A percentile compares a stretch with the other conserved stretches of the same genome.
Conservation (phyloP, 768 basidiomycete species). For the Lentinus brumalis region DNA sequence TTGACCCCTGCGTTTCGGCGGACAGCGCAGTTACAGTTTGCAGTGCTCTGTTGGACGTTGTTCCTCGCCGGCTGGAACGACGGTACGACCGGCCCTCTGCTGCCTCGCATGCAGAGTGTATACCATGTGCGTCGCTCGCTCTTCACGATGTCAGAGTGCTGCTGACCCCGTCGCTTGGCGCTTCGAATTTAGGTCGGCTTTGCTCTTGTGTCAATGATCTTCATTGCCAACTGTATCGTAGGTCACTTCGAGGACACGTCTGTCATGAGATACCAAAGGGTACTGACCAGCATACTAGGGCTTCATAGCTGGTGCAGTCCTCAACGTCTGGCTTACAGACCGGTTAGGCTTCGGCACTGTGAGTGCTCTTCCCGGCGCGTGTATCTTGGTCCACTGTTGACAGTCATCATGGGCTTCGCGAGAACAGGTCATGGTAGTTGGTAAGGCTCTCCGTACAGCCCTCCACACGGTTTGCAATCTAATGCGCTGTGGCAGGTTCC, state of each 20-base stretch:
- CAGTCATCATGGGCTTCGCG: neutral
- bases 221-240: conserved; percentile 52
- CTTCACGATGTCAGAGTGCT: neutral
- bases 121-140: conserved; percentile 40
- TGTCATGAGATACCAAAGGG: no score
- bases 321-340: conserved; percentile 50
- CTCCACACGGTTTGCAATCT: neutral
- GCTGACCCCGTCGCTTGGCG: neutral
- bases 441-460: conserved; percentile 17
- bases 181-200: conserved; percentile 43
- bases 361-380: neutral
- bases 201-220: conserved; percentile 61
- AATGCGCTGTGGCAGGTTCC: conserved; percentile 41
- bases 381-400: neutral
- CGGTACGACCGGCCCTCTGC: conserved; percentile 69
- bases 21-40: conserved; percentile 47
- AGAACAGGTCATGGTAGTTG: conserved; percentile 41
- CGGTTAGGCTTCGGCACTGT: conserved; percentile 52
- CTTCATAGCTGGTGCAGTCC: conserved; percentile 46
- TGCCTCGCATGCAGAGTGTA: conserved; percentile 68
- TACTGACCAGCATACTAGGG: conserved; percentile 38
- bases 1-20: conserved; percentile 12
- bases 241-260: conserved; percentile 8
- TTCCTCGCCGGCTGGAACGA: conserved; percentile 81
- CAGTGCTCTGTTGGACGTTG: conserved; percentile 54